Conservation (phyloP, 768 basidiomycete species). For the Floccularia luteovirens region DNA sequence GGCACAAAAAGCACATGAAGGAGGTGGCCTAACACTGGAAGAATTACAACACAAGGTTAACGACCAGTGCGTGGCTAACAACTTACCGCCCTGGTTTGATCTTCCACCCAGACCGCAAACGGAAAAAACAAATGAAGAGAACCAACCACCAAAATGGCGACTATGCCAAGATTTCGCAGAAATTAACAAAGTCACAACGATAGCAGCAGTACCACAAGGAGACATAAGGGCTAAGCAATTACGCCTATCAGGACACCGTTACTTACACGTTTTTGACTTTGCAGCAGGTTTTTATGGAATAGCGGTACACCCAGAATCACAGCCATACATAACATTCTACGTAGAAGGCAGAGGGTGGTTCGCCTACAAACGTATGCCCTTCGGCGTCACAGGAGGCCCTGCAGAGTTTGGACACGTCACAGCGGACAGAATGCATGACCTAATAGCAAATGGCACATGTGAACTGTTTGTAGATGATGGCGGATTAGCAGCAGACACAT, state of each 20-base stretch:
- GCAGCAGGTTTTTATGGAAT: constrained; percentile 26
- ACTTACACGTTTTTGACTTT: constrained; percentile 26
- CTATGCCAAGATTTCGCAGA: constrained; percentile 28
- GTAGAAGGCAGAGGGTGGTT: constrained; percentile 29
- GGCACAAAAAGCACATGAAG: constrained; percentile 25
- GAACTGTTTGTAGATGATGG: constrained; percentile 34
- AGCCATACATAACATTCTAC: constrained; percentile 25
- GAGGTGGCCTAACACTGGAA: constrained; percentile 17
- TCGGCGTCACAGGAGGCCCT: constrained; percentile 32
- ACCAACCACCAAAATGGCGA: constrained; percentile 15
- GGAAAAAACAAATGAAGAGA: not conserved
- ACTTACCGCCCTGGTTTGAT: constrained; percentile 11
- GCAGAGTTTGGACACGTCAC: constrained; percentile 22
- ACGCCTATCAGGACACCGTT: constrained; percentile 24
- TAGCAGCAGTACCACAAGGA: constrained; percentile 23
- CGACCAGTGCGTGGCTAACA: constrained; percentile 18
- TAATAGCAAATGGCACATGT: constrained; percentile 17
- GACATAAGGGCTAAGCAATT: constrained; percentile 31
- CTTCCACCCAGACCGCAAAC: constrained; percentile 13
- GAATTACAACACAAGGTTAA: constrained; percentile 25
- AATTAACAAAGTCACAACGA: constrained; percentile 21
- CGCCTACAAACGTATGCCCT: constrained; percentile 25
- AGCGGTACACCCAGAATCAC: constrained; percentile 8
- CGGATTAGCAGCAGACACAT: constrained; percentile 19
- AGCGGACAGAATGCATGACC: constrained; percentile 14